Evolutionary conservation across 768 basidiomycete genomes (phyloP).

Genomic region (Leccinum subgranulosum): DNA sequence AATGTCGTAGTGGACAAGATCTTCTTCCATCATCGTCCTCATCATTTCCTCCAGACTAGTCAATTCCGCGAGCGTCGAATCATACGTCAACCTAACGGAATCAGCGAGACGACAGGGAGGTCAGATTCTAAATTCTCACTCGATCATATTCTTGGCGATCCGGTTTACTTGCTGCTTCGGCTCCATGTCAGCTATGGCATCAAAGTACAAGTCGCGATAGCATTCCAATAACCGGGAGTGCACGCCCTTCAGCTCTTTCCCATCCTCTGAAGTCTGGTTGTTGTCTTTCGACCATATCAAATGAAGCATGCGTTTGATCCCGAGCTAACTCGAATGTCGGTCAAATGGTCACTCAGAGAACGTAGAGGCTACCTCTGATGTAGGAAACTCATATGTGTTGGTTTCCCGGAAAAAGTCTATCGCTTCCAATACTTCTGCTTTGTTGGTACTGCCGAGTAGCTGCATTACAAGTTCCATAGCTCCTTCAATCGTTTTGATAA

Average conservation of each 20-base stretch:
- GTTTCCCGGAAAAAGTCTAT: constrained; percentile 89
- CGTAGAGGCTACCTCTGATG: constrained; percentile 56
- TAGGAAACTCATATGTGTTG: constrained; percentile 75
- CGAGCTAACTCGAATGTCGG: constrained; percentile 46
- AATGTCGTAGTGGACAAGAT: constrained; percentile 78
- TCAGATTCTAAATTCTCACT: constrained; percentile 48
- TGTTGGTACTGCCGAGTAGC: constrained; percentile 82
- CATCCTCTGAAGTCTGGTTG: constrained; percentile 69
- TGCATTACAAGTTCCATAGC: constrained; percentile 72
- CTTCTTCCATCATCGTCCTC: constrained; percentile 92
- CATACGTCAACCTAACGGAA: constrained; percentile 72
- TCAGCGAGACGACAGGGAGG: not conserved
- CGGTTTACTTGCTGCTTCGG: constrained; percentile 86
- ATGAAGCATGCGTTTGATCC: constrained; percentile 95
- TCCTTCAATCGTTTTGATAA: constrained; percentile 67
- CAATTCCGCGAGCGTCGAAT: constrained; percentile 89
- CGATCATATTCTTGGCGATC: constrained; percentile 96
- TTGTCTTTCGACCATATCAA: constrained; percentile 97
- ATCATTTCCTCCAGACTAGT: constrained; percentile 97
- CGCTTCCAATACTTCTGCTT: constrained; percentile 76
- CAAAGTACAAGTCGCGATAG: constrained; percentile 87
- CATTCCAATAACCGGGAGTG: constrained; percentile 85
- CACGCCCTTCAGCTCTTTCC: constrained; percentile 82
- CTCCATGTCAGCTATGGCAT: constrained; percentile 67
- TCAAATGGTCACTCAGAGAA: not conserved